These are phyloP conservation scores for Clarireedia monteithiana DNA, from an alignment of 2,329 filamentous ascomycete genomes.

Conservation along the genomic window DNA sequence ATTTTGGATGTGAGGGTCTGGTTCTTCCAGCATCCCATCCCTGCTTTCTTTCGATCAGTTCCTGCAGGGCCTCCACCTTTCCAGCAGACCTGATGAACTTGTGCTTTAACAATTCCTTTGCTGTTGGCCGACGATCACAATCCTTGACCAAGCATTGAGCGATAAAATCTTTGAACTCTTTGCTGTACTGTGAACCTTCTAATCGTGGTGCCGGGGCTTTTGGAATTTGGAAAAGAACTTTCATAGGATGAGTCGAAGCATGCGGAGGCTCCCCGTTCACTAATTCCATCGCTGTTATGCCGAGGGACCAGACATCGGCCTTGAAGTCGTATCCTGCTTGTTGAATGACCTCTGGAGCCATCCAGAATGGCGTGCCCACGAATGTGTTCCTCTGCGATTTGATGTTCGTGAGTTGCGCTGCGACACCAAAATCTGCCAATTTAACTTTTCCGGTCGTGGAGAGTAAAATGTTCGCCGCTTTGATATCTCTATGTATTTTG, in stretches of 20 bases:
- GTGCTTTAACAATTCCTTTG: slow-evolving; percentile 81
- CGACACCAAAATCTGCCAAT: slow-evolving; percentile 93
- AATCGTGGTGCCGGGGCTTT: slow-evolving; percentile 79
- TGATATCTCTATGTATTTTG: slow-evolving; percentile 95
- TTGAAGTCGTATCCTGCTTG: slow-evolving; percentile 81
- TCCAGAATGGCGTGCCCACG: slow-evolving; percentile 95
- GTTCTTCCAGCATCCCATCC: slow-evolving; percentile 71
- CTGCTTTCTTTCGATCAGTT: slow-evolving; percentile 76
- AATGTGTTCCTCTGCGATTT: slow-evolving; percentile 97
- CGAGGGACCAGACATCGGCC: slow-evolving; percentile 88
- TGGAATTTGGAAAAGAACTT: slow-evolving; percentile 84
- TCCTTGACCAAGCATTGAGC: slow-evolving; percentile 88
- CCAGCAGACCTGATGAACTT: slow-evolving; percentile 82
- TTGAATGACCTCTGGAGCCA: slow-evolving; percentile 91
- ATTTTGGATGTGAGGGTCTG: slow-evolving; percentile 63
- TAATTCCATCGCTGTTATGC: slow-evolving; percentile 87
- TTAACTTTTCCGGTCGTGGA: slow-evolving; percentile 87
- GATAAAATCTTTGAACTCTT: slow-evolving; percentile 91
- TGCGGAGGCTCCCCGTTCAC: slow-evolving; percentile 84
- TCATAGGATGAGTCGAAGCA: slow-evolving; percentile 83
- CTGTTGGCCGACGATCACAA: slow-evolving; percentile 72
- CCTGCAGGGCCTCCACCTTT: slow-evolving; percentile 80
- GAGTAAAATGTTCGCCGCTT: slow-evolving; percentile 93
- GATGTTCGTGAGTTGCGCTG: slow-evolving; percentile 92
- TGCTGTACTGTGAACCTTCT: slow-evolving; percentile 73